These are phyloP conservation scores for Boletus smithii DNA, from an alignment of 1,284 basidiomycete species.

Conservation along the genomic window DNA sequence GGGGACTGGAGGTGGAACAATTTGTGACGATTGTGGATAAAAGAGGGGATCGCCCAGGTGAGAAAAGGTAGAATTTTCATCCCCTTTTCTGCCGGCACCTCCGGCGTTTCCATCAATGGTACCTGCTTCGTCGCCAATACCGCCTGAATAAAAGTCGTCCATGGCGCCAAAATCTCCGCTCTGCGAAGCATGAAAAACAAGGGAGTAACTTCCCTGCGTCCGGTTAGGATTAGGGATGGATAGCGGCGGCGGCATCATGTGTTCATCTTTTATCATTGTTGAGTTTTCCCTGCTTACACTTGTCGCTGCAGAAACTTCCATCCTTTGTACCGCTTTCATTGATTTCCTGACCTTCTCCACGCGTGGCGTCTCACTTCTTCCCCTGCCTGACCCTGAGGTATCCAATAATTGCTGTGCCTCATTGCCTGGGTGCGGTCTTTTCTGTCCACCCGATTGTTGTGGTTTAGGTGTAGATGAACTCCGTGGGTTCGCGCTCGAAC, in stretches of 20 bases:
- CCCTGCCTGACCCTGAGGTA: conserved; percentile 25
- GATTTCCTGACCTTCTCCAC: conserved; percentile 43
- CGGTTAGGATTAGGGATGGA: conserved; percentile 16
- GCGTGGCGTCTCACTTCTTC: conserved; percentile 35
- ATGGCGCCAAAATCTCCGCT: conserved; percentile 15
- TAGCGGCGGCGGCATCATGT: conserved; percentile 32
- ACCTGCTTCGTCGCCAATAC: conserved; percentile 2
- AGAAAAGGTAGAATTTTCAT: neutral
- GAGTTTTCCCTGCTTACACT: conserved; percentile 17
- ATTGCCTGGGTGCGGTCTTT: conserved; percentile 30
- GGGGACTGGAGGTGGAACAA: conserved; percentile 36
- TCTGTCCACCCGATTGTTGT: conserved; percentile 38
- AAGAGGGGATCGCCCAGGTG: conserved; percentile 24
- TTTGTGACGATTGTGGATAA: conserved; percentile 27
- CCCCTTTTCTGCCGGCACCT: neutral
- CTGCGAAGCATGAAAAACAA: conserved; percentile 19
- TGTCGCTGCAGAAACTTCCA: conserved; percentile 34
- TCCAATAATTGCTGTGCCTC: conserved; percentile 34
- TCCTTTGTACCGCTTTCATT: conserved; percentile 56
- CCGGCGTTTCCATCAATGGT: neutral
- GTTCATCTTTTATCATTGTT: conserved; percentile 13
- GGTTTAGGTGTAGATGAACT: conserved; percentile 21
- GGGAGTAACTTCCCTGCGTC: conserved; percentile 7
- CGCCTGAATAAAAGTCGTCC: conserved; percentile 9
- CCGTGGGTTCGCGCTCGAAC: conserved; percentile 21